Conservation (phyloP, 306 rosid species). For the Citrullus mucosospermus region DNA sequence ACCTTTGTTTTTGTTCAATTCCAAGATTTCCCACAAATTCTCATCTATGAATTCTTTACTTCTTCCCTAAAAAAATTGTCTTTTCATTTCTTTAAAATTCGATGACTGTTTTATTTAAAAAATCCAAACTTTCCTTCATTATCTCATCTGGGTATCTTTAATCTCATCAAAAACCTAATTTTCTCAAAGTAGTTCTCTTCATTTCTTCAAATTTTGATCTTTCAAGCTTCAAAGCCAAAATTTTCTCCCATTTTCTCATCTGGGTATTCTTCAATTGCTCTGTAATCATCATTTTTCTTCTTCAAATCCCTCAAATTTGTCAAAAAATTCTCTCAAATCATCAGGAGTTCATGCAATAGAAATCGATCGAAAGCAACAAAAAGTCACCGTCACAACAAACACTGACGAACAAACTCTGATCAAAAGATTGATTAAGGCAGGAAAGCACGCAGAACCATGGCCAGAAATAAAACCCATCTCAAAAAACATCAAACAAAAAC, state of each 20-base stretch:
- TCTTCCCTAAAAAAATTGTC: background rate
- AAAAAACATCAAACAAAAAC: conserved; percentile 26
- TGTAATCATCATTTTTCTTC: background rate
- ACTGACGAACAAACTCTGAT: conserved; percentile 43
- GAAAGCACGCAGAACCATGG: conserved; percentile 68
- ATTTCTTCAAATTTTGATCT: background rate
- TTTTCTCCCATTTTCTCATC: background rate
- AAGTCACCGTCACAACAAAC: conserved; percentile 41
- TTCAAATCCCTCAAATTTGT: background rate
- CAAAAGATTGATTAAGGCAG: conserved; percentile 30
- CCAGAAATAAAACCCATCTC: conserved; percentile 33
- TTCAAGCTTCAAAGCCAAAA: background rate
- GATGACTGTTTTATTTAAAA: background rate
- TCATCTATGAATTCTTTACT: background rate
- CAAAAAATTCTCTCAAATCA: background rate
- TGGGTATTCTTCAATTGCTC: background rate
- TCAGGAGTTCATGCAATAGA: conserved; percentile 53
- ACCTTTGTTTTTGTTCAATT: background rate
- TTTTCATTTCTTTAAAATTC: background rate
- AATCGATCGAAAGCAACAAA: conserved; percentile 58
- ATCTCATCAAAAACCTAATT: background rate
- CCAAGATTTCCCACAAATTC: background rate
- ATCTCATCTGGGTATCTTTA: background rate
- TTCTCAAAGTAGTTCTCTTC: background rate
- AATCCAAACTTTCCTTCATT: background rate